Evolutionary conservation across 2,329 filamentous ascomycete genomes (phyloP).

Genomic region (Biscogniauxia marginata): DNA sequence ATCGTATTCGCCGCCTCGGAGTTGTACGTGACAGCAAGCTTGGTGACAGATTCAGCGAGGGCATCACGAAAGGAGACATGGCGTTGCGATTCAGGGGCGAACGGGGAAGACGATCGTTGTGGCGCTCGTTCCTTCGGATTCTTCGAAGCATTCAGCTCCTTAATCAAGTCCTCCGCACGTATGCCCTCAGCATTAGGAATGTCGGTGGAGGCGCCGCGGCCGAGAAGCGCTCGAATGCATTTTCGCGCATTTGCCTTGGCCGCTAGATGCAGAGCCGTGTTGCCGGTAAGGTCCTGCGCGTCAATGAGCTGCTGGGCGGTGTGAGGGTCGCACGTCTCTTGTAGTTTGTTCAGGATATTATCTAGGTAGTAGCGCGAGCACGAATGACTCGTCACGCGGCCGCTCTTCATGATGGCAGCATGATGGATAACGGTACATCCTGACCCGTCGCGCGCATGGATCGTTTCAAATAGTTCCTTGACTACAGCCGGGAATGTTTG

Average conservation of each 20-base stretch:
- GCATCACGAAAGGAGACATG: conserved; percentile 54
- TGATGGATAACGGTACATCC: conserved; percentile 92
- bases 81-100: conserved; percentile 60
- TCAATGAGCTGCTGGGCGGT: conserved; percentile 79
- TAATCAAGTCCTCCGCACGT: conserved; percentile 81
- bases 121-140: conserved; percentile 62
- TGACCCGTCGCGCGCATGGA: conserved; percentile 74
- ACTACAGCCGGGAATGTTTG: conserved; percentile 84
- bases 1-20: conserved; percentile 68
- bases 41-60: conserved; percentile 43
- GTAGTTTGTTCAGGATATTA: conserved; percentile 81
- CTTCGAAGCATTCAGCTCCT: conserved; percentile 67
- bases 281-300: conserved; percentile 79
- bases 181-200: conserved; percentile 80
- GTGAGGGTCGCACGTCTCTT: conserved; percentile 71
- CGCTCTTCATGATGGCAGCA: conserved; percentile 83
- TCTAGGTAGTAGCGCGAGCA: conserved; percentile 94
- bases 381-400: conserved; percentile 76
- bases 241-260: conserved; percentile 86
- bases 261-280: conserved; percentile 75
- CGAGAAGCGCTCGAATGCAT: conserved; percentile 75
- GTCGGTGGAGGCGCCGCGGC: conserved; percentile 78
- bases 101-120: conserved; percentile 74
- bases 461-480: conserved; percentile 77
- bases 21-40: conserved; percentile 45